Conservation (phyloP, 441 rosid genomes). For the Viola pubescens region DNA sequence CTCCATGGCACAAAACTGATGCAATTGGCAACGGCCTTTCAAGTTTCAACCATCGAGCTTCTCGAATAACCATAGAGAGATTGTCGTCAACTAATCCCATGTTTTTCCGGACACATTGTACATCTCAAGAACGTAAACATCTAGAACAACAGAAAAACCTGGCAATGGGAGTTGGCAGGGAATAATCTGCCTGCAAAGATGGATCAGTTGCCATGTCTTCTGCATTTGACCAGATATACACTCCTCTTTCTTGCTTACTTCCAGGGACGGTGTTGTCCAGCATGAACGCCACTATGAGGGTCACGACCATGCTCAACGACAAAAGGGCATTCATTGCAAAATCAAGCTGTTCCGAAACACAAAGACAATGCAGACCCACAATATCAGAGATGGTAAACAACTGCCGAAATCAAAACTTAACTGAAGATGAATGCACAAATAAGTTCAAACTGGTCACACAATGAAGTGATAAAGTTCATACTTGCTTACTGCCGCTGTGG, state of each 20-base stretch:
- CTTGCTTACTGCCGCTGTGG: slow-evolving; percentile 51
- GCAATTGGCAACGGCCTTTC: too few relatives aligned
- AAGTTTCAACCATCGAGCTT: slow-evolving; percentile 2
- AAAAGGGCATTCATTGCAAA: slow-evolving; percentile 66
- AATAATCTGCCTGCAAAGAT: slow-evolving; percentile 42
- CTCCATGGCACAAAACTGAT: too few relatives aligned
- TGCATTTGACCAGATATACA: slow-evolving; percentile 60
- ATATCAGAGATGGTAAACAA: not conserved
- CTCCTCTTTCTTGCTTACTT: slow-evolving; percentile 67
- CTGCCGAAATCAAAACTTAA: too few relatives aligned
- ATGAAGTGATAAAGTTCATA: slow-evolving; percentile 18
- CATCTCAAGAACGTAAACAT: slow-evolving; percentile 19
- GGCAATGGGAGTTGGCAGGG: slow-evolving; percentile 35
- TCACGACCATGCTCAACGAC: slow-evolving; percentile 90
- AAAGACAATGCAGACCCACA: slow-evolving; percentile 2
- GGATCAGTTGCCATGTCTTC: slow-evolving; percentile 60
- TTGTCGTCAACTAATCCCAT: not conserved
- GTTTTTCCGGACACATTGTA: not conserved
- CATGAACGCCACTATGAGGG: slow-evolving; percentile 60
- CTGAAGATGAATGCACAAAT: not conserved
- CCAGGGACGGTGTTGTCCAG: slow-evolving; percentile 92
- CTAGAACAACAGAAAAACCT: slow-evolving; percentile 32
- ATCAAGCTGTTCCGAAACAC: slow-evolving; percentile 45
- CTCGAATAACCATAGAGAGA: not conserved
- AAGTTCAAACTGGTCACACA: not conserved